Evolutionary conservation across 805 yeast species (phyloP), one percentile per base, ranked within the genome.

Genomic region (Vanderwaltozyma verrucispora): DNA sequence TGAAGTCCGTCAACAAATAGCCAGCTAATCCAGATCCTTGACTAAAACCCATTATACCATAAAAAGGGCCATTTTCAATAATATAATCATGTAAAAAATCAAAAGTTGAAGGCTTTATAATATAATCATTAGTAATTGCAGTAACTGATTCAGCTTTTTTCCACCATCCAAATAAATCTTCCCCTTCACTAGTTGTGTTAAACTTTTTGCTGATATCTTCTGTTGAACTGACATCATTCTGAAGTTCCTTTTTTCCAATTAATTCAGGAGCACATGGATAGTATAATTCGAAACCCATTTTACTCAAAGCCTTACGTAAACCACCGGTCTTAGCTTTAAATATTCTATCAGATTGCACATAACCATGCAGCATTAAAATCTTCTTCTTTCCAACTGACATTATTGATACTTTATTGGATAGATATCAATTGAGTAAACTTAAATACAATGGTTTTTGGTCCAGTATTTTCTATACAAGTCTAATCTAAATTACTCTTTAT

Each of bases 21-120:
- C 68, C 94, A 1, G 80, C 77, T 18, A 88, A 59, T 0, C 88
- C 94, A 3, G 95, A 94, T 35, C 98, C 98, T 60, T 92, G 97
- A 19, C 94, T 80, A 52, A 89, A 89, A 1, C 96, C 96, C 30
- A 89, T 57, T 7, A 89, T 55, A 2, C 96, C 98, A 7, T 77
- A 81, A 44, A 85, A 77, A 0, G 95, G 94, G 0, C 80, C 81
- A 30, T 78, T 72, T 35, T 69, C 67, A 9, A 68, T 55, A 8
- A 80, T 56, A 39, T 72, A 75, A 18, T 68, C 54, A 15, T 54
- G 62, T 34, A 67, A 62, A 38, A 58, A 52, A 14, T 50, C 62
- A 2, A 80, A 51, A 2, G 76, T 45, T 2, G 34, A 68, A 12
- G 44, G 49, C 5, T 46, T 45, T 3, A 59, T 45, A 5, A 48